phyloP scores from a whole-genome alignment of 352 stramenopile species.

The Phytophthora fragariae region DNA sequence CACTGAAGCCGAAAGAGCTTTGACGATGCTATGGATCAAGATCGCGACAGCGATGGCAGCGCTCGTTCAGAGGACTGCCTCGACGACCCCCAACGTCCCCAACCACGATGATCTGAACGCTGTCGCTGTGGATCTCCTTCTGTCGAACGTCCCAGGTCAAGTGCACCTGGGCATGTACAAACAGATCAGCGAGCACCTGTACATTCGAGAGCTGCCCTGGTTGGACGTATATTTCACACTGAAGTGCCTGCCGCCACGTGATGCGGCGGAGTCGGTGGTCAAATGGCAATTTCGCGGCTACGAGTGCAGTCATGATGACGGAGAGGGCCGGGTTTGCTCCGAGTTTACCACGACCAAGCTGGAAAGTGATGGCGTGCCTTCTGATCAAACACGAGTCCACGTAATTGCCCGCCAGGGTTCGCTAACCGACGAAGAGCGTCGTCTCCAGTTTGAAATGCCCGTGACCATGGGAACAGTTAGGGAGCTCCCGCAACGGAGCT shows the following conservation, averaged over 20 bases:
- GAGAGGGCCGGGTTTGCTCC: constrained; percentile 31
- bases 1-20: background rate
- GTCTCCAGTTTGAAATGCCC: constrained; percentile 53
- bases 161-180: constrained; percentile 47
- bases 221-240: constrained; percentile 49
- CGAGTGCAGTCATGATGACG: constrained; percentile 34
- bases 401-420: constrained; percentile 21
- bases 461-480: background rate
- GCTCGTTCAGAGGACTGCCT: background rate
- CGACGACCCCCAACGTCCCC: background rate
- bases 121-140: constrained; percentile 37
- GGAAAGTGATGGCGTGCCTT: constrained; percentile 27
- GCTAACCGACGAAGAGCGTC: constrained; percentile 16
- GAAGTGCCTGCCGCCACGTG: background rate
- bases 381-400: constrained; percentile 8
- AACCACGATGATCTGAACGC: background rate
- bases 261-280: background rate
- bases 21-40: constrained; percentile 14
- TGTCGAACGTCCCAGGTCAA: constrained; percentile 34
- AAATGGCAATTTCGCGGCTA: constrained; percentile 57
- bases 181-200: constrained; percentile 27
- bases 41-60: background rate
- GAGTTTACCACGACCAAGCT: constrained; percentile 40
- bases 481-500: too few relatives aligned
- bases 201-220: constrained; percentile 40